Evolutionary conservation across 1,284 basidiomycete genomes (phyloP).

Genomic region (Uromyces viciae-fabae): DNA sequence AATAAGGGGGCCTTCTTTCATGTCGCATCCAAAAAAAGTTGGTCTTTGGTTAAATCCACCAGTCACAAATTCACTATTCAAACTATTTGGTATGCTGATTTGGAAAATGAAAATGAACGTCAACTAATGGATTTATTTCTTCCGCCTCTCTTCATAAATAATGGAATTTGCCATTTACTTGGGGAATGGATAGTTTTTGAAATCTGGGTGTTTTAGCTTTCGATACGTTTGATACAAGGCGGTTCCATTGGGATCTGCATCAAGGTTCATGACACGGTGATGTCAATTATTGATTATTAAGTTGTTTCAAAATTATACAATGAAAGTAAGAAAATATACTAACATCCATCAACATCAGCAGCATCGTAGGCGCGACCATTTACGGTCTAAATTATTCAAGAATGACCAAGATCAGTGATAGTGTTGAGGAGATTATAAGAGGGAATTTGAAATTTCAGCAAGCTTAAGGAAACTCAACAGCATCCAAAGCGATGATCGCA

Average conservation of each 20-base stretch:
- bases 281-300: neutral
- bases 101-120: neutral
- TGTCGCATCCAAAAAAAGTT: constrained; percentile 41
- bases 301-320: neutral
- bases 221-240: constrained; percentile 24
- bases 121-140: neutral
- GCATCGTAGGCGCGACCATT: neutral
- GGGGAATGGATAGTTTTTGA: constrained; percentile 17
- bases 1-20: constrained; percentile 6
- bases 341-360: constrained; percentile 29
- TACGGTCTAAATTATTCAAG: constrained; percentile 7
- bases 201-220: constrained; percentile 21
- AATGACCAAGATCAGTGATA: no score
- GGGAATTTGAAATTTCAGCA: no score
- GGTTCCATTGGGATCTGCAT: constrained; percentile 42
- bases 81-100: constrained; percentile 37
- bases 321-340: neutral
- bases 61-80: neutral
- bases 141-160: neutral
- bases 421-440: no score
- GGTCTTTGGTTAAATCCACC: constrained; percentile 37
- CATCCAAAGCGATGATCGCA: constrained; percentile 36
- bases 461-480: constrained; percentile 9
- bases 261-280: neutral
- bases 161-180: neutral